Evolutionary conservation across 2,329 filamentous ascomycete species (phyloP).

Genomic region (Elsinoe batatas): DNA sequence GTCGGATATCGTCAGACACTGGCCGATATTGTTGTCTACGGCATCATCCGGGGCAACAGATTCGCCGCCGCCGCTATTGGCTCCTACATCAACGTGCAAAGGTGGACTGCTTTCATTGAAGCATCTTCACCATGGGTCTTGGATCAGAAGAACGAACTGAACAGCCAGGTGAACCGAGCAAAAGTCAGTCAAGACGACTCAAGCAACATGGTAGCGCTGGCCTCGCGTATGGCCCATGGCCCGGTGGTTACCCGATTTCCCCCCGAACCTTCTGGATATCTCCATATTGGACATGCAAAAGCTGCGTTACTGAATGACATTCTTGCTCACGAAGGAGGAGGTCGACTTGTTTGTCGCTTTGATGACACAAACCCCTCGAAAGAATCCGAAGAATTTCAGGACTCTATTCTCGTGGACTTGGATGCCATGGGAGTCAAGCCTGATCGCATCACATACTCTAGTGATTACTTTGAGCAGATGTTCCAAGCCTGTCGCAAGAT

Average conservation of each 20-base stretch:
- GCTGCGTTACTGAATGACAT: constrained; percentile 82
- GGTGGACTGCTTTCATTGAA: too few relatives aligned
- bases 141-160: too few relatives aligned
- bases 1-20: neutral
- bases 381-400: constrained; percentile 87
- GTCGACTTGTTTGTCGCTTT: constrained; percentile 75
- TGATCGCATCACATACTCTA: constrained; percentile 72
- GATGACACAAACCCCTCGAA: constrained; percentile 93
- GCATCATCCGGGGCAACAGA: too few relatives aligned
- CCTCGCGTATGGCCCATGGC: too few relatives aligned
- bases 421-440: constrained; percentile 78
- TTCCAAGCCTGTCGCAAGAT: constrained; percentile 51
- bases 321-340: constrained; percentile 78
- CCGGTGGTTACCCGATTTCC: constrained; percentile 27
- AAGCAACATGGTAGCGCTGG: too few relatives aligned
- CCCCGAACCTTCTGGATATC: constrained; percentile 50
- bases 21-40: neutral
- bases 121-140: too few relatives aligned
- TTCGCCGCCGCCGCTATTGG: too few relatives aligned
- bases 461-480: constrained; percentile 81
- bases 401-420: constrained; percentile 80
- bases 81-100: too few relatives aligned
- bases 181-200: too few relatives aligned
- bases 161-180: too few relatives aligned
- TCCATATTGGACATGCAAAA: constrained; percentile 89